A percentile compares a stretch with the other conserved stretches of the same genome.
Conservation (phyloP, 2,329 filamentous ascomycete genomes). For the Camptophora hylomeconis region DNA sequence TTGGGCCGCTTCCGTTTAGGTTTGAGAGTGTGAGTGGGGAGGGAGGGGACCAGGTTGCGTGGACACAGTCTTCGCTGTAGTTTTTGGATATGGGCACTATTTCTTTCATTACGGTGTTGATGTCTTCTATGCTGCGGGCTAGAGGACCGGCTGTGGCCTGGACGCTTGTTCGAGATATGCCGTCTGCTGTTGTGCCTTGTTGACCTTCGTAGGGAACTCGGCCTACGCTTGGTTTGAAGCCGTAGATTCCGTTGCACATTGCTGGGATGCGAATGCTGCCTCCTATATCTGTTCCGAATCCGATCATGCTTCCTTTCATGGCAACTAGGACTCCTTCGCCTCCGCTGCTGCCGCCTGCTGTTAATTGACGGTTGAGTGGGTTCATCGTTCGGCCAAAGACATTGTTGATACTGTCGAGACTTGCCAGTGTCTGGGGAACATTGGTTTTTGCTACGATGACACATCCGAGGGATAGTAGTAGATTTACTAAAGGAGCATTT, state of each 20-base stretch:
- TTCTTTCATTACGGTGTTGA: slow-evolving; percentile 36
- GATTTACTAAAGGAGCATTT: slow-evolving; percentile 44
- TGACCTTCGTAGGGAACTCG: slow-evolving; percentile 42
- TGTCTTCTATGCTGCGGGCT: slow-evolving; percentile 26
- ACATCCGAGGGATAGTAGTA: slow-evolving; percentile 48
- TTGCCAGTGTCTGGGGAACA: slow-evolving; percentile 45
- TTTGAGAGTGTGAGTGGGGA: slow-evolving; percentile 3
- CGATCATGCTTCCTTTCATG: slow-evolving; percentile 45
- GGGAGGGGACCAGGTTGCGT: slow-evolving; percentile 25
- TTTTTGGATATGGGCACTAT: slow-evolving; percentile 39
- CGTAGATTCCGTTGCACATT: slow-evolving; percentile 39
- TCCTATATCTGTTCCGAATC: slow-evolving; percentile 50
- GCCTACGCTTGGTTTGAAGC: slow-evolving; percentile 35
- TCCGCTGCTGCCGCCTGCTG: slow-evolving; percentile 52
- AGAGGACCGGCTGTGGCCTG: slow-evolving; percentile 33
- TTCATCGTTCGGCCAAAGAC: slow-evolving; percentile 47
- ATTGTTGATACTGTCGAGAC: slow-evolving; percentile 47
- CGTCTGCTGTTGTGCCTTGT: slow-evolving; percentile 33
- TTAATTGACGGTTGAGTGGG: slow-evolving; percentile 47
- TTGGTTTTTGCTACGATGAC: slow-evolving; percentile 61
- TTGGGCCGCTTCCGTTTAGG: slow-evolving; percentile 14
- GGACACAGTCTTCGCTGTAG: slow-evolving; percentile 37
- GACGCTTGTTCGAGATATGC: slow-evolving; percentile 38
- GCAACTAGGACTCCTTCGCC: slow-evolving; percentile 50
- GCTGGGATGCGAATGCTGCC: slow-evolving; percentile 34